Base-by-base conservation (phyloP, 176 grass and related monocot species). In the Juncus effusus region DNA sequence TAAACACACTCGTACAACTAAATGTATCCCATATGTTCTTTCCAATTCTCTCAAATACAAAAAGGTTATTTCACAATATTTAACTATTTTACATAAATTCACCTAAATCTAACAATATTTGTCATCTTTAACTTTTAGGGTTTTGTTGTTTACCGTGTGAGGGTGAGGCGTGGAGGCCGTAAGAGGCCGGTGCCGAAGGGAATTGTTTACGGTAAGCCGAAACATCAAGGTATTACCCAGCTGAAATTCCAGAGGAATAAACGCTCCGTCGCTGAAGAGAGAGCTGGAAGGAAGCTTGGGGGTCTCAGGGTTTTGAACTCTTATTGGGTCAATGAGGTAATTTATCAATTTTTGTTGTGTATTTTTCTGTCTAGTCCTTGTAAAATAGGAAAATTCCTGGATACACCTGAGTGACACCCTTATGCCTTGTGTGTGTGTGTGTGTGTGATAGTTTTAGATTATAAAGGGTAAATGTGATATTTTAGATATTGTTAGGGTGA, bases 241-340 rank as follows among this genome's bases (percentile, higher is more conserved):
- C 85, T 95, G 49, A 89, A 95, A 76, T 95, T 95, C 90, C 90
- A 95, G 73, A 86, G 85, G 70, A 95, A 95, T 85, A 95, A 95
- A 69, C 80, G 90, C 45, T 95, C 90, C 56, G 90, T 95, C 74
- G 90, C 90, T 74, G 90, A 95, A 77, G 90, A 95, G 54, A 89
- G 90, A 81, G 90, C 90, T 62, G 85, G 90, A 2, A 79, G 85
- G 4, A 95, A 76, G 76, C 51, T 95, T n/a, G 90, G 90, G 44
- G 90, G 90, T 51, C 90, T 95, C 11, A 81, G 84, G 61, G 90
- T 95, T 59, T 85, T 95, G 51, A 95, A 95, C 82, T 95, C 85
- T 39, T 95, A 95, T 60, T 89, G 90, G 90, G 59, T 95, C 60
- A 95, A 95, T 53, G 90, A 95, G 90, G 90, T 94, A 16, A 40